phyloP scores from a whole-genome alignment of 768 basidiomycete species.

The Mycena venus region DNA sequence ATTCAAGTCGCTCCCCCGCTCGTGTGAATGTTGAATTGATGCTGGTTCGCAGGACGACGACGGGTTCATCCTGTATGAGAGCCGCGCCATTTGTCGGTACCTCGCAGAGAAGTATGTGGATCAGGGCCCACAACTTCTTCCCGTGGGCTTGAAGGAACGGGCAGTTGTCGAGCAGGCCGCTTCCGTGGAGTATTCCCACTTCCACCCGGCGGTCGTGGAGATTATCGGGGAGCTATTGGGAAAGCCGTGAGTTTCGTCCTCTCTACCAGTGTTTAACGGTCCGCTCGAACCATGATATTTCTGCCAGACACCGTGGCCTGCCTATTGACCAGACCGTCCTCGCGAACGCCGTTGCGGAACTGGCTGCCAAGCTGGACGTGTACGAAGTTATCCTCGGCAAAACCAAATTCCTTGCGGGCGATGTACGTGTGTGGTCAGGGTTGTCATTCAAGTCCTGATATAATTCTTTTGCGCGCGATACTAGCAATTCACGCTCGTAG shows the following conservation, averaged over 20 bases:
- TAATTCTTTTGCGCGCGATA: not conserved
- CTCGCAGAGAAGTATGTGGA: conserved; percentile 50
- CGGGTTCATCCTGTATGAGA: conserved; percentile 53
- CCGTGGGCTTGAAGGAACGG: conserved; percentile 34
- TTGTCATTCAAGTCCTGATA: not conserved
- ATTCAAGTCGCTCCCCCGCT: not conserved
- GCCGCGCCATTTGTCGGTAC: not conserved
- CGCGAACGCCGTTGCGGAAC: conserved; percentile 31
- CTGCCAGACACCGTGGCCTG: no score
- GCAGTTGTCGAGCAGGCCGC: conserved; percentile 53
- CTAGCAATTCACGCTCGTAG: conserved; percentile 60
- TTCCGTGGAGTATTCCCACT: conserved; percentile 57
- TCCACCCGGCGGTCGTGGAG: conserved; percentile 53
- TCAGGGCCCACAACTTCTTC: conserved; percentile 46
- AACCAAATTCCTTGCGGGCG: conserved; percentile 56
- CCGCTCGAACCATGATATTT: no score
- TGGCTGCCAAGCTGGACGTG: conserved; percentile 51
- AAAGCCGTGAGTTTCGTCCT: not conserved
- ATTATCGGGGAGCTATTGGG: not conserved
- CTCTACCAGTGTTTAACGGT: conserved; percentile 38
- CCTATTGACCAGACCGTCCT: conserved; percentile 37
- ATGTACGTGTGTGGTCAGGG: conserved; percentile 42
- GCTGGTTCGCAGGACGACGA: conserved; percentile 54
- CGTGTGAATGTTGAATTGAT: not conserved
- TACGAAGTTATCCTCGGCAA: conserved; percentile 61